These are phyloP conservation scores for Moringa oleifera DNA, from an alignment of 345 rosid genomes.

Conservation along the genomic window DNA sequence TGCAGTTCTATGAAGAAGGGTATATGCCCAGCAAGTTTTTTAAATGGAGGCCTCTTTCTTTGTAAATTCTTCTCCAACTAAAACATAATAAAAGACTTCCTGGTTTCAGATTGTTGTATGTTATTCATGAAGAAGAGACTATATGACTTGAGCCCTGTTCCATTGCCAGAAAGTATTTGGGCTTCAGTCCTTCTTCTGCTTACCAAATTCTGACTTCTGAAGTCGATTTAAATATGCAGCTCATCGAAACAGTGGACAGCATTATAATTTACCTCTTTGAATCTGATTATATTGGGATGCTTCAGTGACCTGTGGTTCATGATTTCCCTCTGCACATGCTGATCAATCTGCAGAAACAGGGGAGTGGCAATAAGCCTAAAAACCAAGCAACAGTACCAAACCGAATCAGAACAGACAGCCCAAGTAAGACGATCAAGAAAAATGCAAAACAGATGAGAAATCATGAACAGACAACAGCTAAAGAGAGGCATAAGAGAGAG, in stretches of 20 bases:
- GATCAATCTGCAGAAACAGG: slow-evolving; percentile 58
- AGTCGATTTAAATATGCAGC: too few relatives aligned
- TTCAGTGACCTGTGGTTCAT: slow-evolving; percentile 88
- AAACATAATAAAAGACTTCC: too few relatives aligned
- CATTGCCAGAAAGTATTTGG: too few relatives aligned
- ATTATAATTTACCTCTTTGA: slow-evolving; percentile 55
- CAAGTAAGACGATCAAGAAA: neutral
- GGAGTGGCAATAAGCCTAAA: neutral
- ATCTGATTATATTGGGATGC: slow-evolving; percentile 82
- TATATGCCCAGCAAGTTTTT: too few relatives aligned
- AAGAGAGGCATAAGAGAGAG: neutral
- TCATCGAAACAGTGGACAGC: neutral
- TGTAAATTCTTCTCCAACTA: too few relatives aligned
- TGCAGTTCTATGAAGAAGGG: too few relatives aligned
- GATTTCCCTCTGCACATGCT: slow-evolving; percentile 93
- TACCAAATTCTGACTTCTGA: too few relatives aligned
- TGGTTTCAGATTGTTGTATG: too few relatives aligned
- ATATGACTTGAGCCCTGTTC: too few relatives aligned
- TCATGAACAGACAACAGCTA: slow-evolving; percentile 1
- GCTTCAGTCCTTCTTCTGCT: too few relatives aligned
- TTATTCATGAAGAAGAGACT: too few relatives aligned
- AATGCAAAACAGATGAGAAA: neutral
- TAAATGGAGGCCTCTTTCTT: too few relatives aligned
- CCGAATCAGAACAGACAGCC: neutral
- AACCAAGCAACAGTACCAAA: neutral